Base-by-base conservation (phyloP, 768 basidiomycete species). In the Leccinum pellstonianum region DNA sequence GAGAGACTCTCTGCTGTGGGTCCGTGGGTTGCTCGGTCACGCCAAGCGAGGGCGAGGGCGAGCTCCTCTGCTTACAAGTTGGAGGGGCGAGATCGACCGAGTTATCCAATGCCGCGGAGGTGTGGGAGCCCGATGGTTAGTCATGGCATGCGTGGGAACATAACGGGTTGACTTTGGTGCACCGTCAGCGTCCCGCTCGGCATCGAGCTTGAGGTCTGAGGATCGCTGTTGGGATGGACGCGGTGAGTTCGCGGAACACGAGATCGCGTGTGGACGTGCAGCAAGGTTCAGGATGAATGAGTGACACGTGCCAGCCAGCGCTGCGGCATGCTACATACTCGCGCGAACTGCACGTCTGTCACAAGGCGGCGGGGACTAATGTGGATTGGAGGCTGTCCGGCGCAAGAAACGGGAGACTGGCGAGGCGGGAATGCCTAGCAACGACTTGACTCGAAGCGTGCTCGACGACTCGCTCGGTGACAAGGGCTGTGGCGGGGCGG, bases 401-500 rank as follows among this genome's bases (percentile, higher is more conserved):
- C 11, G 43, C 19, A 46, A 2, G 41, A n/a, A 43, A 43, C 41
- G n/a, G n/a, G 41, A 43, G n/a, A 48, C 5, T 23, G 48, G 48
- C 12, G 23, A 3, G 25, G 48, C 23, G 25, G 21, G 48, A 27
- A 25, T 27, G 15, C 48, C 48, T 49, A 49, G 48, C 48, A 49
- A 49, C 48, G 48, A 19, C 19, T 27, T 27, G 48, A 27, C 23
- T 25, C 23, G 48, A 49, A 43, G 43, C 43, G 43, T 46, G 43
- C 19, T 46, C 43, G 43, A 46, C 43, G 43, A 46, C 43, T 48
- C 47, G 21, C 23, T 48, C 47, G 47, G n/a, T 11, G 47, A 48
- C 23, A 2, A 23, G 68, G 61, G 43, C 62, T 63, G 57, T 64
- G 60, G 52, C 29, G 49, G 62, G 61, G 43, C 57, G 64, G 64